Evolutionary conservation across 208 protist species (phyloP), one percentile per base, ranked within the genome.

Genomic region (Leishmania gerbilli): DNA sequence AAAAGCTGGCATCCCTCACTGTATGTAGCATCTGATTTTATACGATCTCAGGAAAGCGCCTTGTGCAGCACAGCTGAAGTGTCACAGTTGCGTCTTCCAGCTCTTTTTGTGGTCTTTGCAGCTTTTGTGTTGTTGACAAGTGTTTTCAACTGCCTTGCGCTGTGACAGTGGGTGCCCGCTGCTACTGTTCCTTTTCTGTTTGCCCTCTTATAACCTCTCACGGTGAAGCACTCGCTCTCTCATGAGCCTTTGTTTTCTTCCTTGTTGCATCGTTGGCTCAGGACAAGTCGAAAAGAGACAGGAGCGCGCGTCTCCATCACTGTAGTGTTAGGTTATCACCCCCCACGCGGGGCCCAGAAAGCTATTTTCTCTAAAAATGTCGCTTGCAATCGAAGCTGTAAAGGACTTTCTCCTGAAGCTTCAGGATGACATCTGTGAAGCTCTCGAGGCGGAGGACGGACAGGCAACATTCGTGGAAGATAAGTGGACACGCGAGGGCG

Each of bases 391-490:
- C 60, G 82, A 88, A 45, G 68, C 82, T 42, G 79, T 92, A 53
- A 86, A 80, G 74, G 42, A 82, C 62, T 88, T 86, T 60, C 68
- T 88, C 47, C 24, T 88, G 45, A 71, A 75, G 13, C 60, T 93
- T 34, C 89, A 93, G 75, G 85, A 91, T 82, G 82, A 91, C 56
- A 96, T 96, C 51, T 91, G 85, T 71, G 45, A 74, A 24, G 86
- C 83, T 45, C 65, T 96, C 37, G 89, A 87, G 56, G 55, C 84
- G 13, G 76, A 78, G 17, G 91, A 90, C 58, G 90, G 85, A 9
- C 71, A 90, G 56, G 72, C 76, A 13, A 89, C 87, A 67, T 92
- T 92, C 56, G n/a, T 81, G 11, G 90, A 95, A 64, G 93, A 96
- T 64, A 31, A 71, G 62, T 96, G 93, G 93, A 31, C 81, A 31